Base-by-base conservation (phyloP, 768 basidiomycete genomes). In the Leccinum subtestaceum region DNA sequence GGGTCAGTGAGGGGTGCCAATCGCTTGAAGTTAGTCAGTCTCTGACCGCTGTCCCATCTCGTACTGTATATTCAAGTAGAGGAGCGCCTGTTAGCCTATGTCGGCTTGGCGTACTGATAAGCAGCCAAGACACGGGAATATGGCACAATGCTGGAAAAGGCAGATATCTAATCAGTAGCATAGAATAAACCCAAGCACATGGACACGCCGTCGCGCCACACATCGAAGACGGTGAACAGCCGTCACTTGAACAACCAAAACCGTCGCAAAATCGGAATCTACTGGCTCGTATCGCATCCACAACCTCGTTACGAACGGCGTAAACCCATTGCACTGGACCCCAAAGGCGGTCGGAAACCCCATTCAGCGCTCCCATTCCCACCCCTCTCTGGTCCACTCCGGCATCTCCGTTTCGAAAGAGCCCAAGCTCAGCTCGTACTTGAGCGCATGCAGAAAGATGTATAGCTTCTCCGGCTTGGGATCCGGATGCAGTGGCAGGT, bases 371-470 rank as follows among this genome's bases (percentile, higher is more conserved):
- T 85, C 83, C 88, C 89, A 89, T 47, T 77, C 75, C 83, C 84
- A 93, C 17, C 84, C 86, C 66, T 88, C 81, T 32, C 74, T 77
- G 25, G 94, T 89, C 97, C 97, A 99, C 53, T 86, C 82, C 0
- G 97, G 97, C 83, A 93, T 85, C 60, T 85, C 87, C 47, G 91
- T 92, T 74, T 90, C 85, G 65, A 91, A 96, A 27, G 81, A 75
- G n/a, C 93, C 93, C 47, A 94, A 76, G 61, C 84, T 86, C 12
- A 88, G 88, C 52, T 87, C 90, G 73, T 95, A 98, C 65, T 83
- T 82, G 68, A 91, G 73, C 27, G 97, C 95, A 67, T 99, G 97
- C 68, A 99, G 75, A 75, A 95, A 99, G 64, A 99, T 98, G 74
- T 93, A 98, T 57, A 98, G 77, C 60, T 86, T 86, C 71, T 95